Percentiles rank a stretch among this genome's conserved stretches.
phyloP scores from a whole-genome alignment of 23 red algal genomes.

The Cyanidiococcus yangmingshanensis region DNA sequence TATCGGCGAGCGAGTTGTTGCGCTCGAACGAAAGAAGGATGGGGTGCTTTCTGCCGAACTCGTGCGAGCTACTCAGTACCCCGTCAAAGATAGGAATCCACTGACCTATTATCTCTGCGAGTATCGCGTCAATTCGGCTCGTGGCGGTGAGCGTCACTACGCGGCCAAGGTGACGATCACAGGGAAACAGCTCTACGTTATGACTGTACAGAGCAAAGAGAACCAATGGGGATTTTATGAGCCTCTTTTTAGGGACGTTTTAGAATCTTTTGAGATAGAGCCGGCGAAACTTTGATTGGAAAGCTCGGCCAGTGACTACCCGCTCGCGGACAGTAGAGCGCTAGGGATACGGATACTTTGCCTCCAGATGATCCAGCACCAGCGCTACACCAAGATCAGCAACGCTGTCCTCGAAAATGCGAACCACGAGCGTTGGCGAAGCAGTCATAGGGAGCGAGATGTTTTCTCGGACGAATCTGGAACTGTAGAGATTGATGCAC shows the following conservation, averaged over 20 bases:
- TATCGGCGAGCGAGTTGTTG: slow-evolving; percentile 64
- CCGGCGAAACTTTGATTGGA: too few relatives aligned
- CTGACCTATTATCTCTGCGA: slow-evolving; percentile 13
- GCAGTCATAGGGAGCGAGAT: too few relatives aligned
- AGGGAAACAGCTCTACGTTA: slow-evolving; percentile 54
- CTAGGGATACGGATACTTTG: too few relatives aligned
- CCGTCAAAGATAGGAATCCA: not conserved
- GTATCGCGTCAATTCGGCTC: slow-evolving; percentile 18
- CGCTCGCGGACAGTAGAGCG: too few relatives aligned
- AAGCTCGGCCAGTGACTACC: too few relatives aligned
- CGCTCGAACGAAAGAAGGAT: slow-evolving; percentile 71
- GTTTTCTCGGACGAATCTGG: too few relatives aligned
- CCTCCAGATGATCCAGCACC: too few relatives aligned
- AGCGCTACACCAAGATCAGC: too few relatives aligned
- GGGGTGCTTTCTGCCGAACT: slow-evolving; percentile 32
- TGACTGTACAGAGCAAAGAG: slow-evolving; percentile 57
- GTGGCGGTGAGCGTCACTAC: slow-evolving; percentile 56
- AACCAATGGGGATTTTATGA: slow-evolving; percentile 15
- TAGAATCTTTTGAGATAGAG: not conserved
- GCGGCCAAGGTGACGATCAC: slow-evolving; percentile 62
- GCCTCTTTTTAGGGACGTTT: not conserved
- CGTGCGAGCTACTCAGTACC: not conserved
- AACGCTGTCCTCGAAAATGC: too few relatives aligned
- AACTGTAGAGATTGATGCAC: too few relatives aligned
- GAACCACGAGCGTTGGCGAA: too few relatives aligned